phyloP scores from a whole-genome alignment of 106 monocot genomes.

The Alisma plantagoaquatica region DNA sequence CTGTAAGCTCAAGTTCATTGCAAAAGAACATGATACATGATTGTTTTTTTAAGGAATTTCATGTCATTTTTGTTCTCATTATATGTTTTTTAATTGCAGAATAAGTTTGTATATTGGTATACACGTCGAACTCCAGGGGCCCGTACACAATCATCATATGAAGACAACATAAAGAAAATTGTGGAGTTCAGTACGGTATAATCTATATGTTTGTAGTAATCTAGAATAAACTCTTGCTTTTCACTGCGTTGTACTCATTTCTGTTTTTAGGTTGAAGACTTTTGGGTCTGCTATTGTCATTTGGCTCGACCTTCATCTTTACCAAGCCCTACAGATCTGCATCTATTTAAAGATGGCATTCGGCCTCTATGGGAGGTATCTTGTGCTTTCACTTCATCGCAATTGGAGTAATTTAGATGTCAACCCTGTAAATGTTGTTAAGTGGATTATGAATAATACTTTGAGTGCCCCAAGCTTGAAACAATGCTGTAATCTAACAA shows the following conservation, averaged over 20 bases:
- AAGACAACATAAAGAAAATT: conserved; percentile 95
- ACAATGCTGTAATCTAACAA: too few species aligned
- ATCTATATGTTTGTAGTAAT: too few species aligned
- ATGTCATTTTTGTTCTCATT: too few species aligned
- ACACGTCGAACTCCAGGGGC: conserved; percentile 72
- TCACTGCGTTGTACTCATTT: too few species aligned
- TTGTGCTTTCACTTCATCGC: background rate
- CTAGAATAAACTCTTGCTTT: too few species aligned
- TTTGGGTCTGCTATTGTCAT: conserved; percentile 98
- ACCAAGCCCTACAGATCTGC: conserved; percentile 83
- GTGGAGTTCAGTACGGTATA: conserved; percentile 90
- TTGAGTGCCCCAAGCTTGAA: too few species aligned
- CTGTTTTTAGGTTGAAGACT: conserved; percentile 71
- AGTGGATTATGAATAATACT: too few species aligned
- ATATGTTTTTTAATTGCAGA: conserved; percentile 24
- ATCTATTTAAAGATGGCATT: conserved; percentile 95
- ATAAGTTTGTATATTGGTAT: conserved; percentile 90
- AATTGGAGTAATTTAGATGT: too few species aligned
- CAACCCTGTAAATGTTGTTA: too few species aligned
- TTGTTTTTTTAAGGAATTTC: too few species aligned
- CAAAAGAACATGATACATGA: too few species aligned
- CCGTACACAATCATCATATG: conserved; percentile 70
- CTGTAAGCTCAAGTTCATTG: too few species aligned
- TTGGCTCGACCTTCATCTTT: conserved; percentile 64
- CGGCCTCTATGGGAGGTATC: conserved; percentile 94